Conservation (phyloP, 176 grass and related monocot species). For the Oryza meridionalis region DNA sequence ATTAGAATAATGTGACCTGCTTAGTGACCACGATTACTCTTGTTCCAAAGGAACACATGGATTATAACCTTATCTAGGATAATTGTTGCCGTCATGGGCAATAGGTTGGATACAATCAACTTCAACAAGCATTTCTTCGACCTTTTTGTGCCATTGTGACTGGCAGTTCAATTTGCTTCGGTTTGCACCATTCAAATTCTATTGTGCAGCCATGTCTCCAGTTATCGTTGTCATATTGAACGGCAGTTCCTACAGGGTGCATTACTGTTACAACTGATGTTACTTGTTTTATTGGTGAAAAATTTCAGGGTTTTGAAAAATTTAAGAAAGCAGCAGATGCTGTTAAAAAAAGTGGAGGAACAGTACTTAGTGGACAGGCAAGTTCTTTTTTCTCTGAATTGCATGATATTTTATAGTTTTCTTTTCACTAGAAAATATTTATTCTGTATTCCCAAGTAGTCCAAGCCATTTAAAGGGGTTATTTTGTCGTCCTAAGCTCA, state of each 20-base stretch:
- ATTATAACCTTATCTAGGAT: background rate
- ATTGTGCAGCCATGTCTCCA: background rate
- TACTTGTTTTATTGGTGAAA: conserved; percentile 27
- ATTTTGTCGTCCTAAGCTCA: background rate
- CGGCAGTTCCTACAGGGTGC: background rate
- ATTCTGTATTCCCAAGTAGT: background rate
- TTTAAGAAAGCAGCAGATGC: conserved; percentile 93
- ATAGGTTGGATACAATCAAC: background rate
- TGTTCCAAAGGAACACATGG: background rate
- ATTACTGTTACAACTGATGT: background rate
- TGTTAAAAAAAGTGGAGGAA: conserved; percentile 67
- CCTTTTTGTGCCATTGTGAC: background rate
- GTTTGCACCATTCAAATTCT: background rate
- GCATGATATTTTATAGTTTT: background rate
- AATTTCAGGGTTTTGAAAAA: conserved; percentile 83
- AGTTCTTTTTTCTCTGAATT: conserved; percentile 43
- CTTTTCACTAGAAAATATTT: conserved; percentile 15
- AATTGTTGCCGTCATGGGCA: background rate
- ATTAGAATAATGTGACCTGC: background rate
- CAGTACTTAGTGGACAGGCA: conserved; percentile 79
- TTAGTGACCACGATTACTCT: background rate
- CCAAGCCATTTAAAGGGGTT: background rate
- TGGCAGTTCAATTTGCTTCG: background rate
- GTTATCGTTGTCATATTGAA: background rate
- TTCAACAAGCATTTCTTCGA: background rate